Base-by-base conservation (phyloP, 2,329 filamentous ascomycete genomes). In the Alternaria sp. region DNA sequence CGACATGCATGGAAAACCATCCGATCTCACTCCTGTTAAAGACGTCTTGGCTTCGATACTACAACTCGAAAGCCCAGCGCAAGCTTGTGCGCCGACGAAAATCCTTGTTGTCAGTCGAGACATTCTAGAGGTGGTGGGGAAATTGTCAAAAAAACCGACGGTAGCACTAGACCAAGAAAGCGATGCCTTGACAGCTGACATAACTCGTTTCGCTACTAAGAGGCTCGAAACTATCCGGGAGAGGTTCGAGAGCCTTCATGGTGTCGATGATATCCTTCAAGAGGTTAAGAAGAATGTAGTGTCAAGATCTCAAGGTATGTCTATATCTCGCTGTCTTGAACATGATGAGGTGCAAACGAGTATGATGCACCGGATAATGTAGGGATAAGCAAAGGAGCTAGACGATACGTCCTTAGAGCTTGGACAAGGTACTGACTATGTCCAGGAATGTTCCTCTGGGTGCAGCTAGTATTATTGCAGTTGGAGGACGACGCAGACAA, bases 381-480 rank as follows among this genome's bases (percentile, higher is more conserved):
- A n/a, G n/a, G n/a, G n/a, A n/a, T n/a, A n/a, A n/a, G n/a, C n/a
- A n/a, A n/a, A n/a, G n/a, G n/a, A n/a, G n/a, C n/a, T n/a, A n/a
- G n/a, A n/a, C n/a, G n/a, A n/a, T n/a, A n/a, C n/a, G n/a, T n/a
- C n/a, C n/a, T n/a, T n/a, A n/a, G n/a, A n/a, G n/a, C n/a, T n/a
- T n/a, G n/a, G 54, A 46, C 10, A 28, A 57, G 4, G 16, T 54
- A 9, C 41, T 67, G 6, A 49, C 12, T 18, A 54, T 64, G 16
- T 52, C 55, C n/a, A 59, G 57, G 57, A 22, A 59, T 59, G 57
- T 59, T 59, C 12, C 57, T 59, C 25, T 59, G 57, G 57, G 57
- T 59, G 36, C 36, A 38, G 5, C 40, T 55, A 34, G 57, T 59
- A n/a, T n/a, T n/a, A n/a, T n/a, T n/a, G n/a, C n/a, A n/a, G n/a